Conservation (phyloP, 352 stramenopile species). For the Phytophthora pini region DNA sequence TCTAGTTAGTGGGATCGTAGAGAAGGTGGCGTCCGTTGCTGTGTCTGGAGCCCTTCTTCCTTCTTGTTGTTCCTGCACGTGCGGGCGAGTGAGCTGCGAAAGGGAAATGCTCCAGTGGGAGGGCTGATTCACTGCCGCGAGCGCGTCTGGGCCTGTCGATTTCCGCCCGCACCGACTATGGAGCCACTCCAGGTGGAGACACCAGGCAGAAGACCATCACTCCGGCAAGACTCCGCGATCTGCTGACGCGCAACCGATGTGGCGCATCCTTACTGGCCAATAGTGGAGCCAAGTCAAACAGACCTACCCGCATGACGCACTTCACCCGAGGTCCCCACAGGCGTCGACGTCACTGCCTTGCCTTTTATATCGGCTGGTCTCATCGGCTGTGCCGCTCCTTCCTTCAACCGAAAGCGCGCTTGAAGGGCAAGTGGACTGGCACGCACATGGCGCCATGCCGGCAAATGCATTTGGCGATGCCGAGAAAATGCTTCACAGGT, state of each 20-base stretch:
- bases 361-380: constrained; percentile 12
- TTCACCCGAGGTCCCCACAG: constrained; percentile 5
- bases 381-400: neutral
- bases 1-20: constrained; percentile 6
- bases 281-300: constrained; percentile 7
- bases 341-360: constrained; percentile 36
- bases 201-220: constrained; percentile 33
- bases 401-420: constrained; percentile 17
- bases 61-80: constrained; percentile 10
- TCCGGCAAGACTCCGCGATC: constrained; percentile 22
- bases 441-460: neutral
- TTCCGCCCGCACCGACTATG: constrained; percentile 31
- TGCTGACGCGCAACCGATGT: constrained; percentile 35
- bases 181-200: constrained; percentile 1
- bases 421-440: constrained; percentile 5
- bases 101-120: constrained; percentile 41
- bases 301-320: constrained; percentile 30
- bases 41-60: constrained; percentile 22
- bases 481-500: neutral
- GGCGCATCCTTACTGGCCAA: constrained; percentile 16
- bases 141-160: constrained; percentile 37
- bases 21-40: constrained; percentile 10
- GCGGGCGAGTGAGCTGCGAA: constrained; percentile 28
- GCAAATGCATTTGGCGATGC: neutral
- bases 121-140: constrained; percentile 9